Percentiles rank a stretch among this genome's conserved stretches.
Evolutionary conservation across 768 basidiomycete genomes (phyloP).

Genomic region (Terana coerulea): DNA sequence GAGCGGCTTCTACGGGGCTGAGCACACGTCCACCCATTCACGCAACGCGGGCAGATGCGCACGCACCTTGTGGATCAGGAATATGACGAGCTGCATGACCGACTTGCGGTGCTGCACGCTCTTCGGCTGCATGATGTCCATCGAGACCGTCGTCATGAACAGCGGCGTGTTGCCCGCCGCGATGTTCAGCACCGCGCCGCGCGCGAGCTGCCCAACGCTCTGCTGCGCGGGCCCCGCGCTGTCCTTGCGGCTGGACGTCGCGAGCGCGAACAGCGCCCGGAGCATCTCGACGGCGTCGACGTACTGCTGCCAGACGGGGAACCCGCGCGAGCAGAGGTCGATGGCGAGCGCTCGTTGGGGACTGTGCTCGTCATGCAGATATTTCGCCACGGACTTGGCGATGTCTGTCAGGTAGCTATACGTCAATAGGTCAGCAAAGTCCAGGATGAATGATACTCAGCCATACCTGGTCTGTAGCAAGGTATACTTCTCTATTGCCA

Average conservation of each 20-base stretch:
- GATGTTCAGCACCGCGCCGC: constrained; percentile 80
- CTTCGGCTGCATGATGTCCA: constrained; percentile 82
- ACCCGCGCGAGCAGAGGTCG: constrained; percentile 88
- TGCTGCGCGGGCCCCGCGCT: constrained; percentile 52
- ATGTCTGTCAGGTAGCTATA: constrained; percentile 76
- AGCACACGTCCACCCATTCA: neutral
- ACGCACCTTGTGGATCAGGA: constrained; percentile 83
- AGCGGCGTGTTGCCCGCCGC: constrained; percentile 79
- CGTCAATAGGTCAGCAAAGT: neutral
- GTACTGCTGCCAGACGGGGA: constrained; percentile 92
- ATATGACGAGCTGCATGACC: constrained; percentile 90
- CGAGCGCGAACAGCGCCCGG: constrained; percentile 76
- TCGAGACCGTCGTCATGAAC: constrained; percentile 90
- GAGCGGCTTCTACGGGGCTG: constrained; percentile 59
- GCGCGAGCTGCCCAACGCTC: constrained; percentile 72
- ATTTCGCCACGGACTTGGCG: constrained; percentile 75
- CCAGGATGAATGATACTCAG: neutral
- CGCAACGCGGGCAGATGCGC: neutral
- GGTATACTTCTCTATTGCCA: constrained; percentile 77
- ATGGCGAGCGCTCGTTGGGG: constrained; percentile 71
- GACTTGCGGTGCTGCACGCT: constrained; percentile 77
- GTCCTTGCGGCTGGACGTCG: constrained; percentile 72
- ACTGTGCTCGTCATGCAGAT: constrained; percentile 70
- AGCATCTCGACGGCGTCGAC: constrained; percentile 87
- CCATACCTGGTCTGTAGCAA: constrained; percentile 68